Base-by-base conservation (phyloP, 2,329 filamentous ascomycete genomes). In the Colletotrichum sp. region DNA sequence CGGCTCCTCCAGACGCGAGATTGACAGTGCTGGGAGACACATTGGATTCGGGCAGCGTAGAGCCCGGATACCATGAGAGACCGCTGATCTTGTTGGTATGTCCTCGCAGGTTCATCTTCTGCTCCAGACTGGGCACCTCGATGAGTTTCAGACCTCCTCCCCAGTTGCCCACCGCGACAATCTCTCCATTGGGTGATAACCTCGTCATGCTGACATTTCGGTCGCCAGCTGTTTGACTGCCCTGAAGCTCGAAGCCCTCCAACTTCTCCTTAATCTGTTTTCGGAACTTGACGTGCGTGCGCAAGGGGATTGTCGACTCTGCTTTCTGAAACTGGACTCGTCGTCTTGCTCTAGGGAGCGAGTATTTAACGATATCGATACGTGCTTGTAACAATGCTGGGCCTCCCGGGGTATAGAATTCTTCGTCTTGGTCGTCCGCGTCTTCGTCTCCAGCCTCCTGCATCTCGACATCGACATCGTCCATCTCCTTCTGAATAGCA, bases 101-200 rank as follows among this genome's bases (percentile, higher is more conserved):
- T 3, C 95, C 97, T 61, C 96, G 91, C 77, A 98, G 88, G 6
- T 91, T 93, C 80, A 89, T 91, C 82, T 93, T 96, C 79, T 94
- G 93, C 64, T 96, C 92, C 77, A 99, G 87, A 79, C 93, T 94
- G 3, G 96, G 96, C 24, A 98, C 93, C 73, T 94, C 92, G 75
- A 99, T 90, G 74, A 99, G 86, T 80, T 96, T 96, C 78, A 99
- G 93, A 67, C 95, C 94, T 68, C 97, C 97, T 67, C 93, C 94
- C 95, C 96, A 99, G 82, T 98, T 98, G 52, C 97, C 97, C 4
- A 95, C 95, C 5, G 96, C 97, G 43, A 99, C 90, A 12, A 94
- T 89, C 82, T 96, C 90, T 18, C 95, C 95, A 80, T 94, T 94
- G 1, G 97, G 97, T 9, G 96, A 93, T 85, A 99, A 96, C 72